Percentiles rank a stretch among this genome's conserved stretches.
Evolutionary conservation across 805 yeast species (phyloP).

Genomic region (Wickerhamomyces mucosus): DNA sequence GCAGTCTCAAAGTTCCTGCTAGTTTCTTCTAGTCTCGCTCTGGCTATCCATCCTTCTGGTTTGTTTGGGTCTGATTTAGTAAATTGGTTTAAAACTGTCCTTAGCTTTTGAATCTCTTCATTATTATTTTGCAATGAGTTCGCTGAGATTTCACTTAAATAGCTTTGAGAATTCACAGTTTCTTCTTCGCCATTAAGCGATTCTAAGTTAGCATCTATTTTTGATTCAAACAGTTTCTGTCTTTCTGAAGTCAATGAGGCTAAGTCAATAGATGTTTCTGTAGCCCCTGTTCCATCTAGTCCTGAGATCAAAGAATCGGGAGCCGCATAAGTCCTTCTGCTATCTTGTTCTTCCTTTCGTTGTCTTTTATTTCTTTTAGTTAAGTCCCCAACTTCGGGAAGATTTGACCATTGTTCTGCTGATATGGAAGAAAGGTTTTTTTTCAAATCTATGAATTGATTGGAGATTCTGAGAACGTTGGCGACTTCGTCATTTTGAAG

Average conservation of each 20-base stretch:
- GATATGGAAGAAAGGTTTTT: conserved; percentile 47
- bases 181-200: conserved; percentile 4
- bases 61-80: conserved; percentile 64
- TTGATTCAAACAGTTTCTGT: conserved; percentile 46
- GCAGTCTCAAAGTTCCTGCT: conserved; percentile 52
- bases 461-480: conserved; percentile 25
- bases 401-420: conserved; percentile 64
- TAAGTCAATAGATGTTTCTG: conserved; percentile 30
- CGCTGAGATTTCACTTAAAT: conserved; percentile 29
- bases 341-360: conserved; percentile 49
- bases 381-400: conserved; percentile 86
- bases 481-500: conserved; percentile 12
- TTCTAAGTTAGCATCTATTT: conserved; percentile 33
- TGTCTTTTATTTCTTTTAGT: conserved; percentile 72
- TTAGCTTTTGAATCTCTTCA: conserved; percentile 53
- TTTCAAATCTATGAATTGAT: conserved; percentile 64
- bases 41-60: conserved; percentile 78
- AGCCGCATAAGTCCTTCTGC: conserved; percentile 69
- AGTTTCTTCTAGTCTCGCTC: conserved; percentile 68
- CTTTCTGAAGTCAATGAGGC: conserved; percentile 53
- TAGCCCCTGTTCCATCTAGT: conserved; percentile 19
- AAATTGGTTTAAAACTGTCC: conserved; percentile 55
- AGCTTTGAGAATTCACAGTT: conserved; percentile 18
- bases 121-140: conserved; percentile 6
- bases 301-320: conserved; percentile 59